These are phyloP conservation scores for Phellopilus nigrolimitatus DNA, from an alignment of 1,284 basidiomycete genomes.

Conservation along the genomic window DNA sequence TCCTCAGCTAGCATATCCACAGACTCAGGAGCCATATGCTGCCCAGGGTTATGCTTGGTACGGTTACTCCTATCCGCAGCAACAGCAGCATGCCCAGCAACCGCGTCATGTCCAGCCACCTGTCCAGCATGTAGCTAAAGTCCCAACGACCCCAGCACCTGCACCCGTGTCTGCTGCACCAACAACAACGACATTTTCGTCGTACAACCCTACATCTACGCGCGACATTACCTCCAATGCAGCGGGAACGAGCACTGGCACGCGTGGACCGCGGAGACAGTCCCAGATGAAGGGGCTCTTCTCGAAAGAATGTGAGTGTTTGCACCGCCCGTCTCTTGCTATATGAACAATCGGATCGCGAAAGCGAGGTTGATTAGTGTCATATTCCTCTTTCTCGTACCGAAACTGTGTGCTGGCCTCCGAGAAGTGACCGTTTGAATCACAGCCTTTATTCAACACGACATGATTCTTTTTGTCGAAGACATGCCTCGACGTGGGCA, in stretches of 20 bases:
- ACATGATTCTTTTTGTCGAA: background rate
- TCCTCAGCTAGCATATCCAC: background rate
- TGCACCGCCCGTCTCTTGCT: background rate
- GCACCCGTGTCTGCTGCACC: slow-evolving; percentile 10
- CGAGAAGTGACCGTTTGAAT: background rate
- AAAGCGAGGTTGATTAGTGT: background rate
- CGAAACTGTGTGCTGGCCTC: slow-evolving; percentile 6
- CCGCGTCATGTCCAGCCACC: background rate
- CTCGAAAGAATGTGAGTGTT: slow-evolving; percentile 20
- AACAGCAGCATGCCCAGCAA: slow-evolving; percentile 7
- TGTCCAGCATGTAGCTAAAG: slow-evolving; percentile 1
- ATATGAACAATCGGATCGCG: background rate
- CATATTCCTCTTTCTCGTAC: background rate
- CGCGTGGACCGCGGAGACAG: slow-evolving; percentile 18
- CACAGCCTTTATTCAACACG: background rate
- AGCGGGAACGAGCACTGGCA: slow-evolving; percentile 7
- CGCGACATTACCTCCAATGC: background rate
- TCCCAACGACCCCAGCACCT: background rate
- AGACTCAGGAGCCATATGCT: slow-evolving; percentile 12
- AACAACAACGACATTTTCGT: slow-evolving; percentile 13
- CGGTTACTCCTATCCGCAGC: slow-evolving; percentile 8
- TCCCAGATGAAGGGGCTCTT: slow-evolving; percentile 20
- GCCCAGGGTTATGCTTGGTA: slow-evolving; percentile 17
- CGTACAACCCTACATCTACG: slow-evolving; percentile 10
- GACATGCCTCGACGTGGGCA: background rate